Conservation (phyloP, 116 monocot species). For the Cymodocea nodosa region DNA sequence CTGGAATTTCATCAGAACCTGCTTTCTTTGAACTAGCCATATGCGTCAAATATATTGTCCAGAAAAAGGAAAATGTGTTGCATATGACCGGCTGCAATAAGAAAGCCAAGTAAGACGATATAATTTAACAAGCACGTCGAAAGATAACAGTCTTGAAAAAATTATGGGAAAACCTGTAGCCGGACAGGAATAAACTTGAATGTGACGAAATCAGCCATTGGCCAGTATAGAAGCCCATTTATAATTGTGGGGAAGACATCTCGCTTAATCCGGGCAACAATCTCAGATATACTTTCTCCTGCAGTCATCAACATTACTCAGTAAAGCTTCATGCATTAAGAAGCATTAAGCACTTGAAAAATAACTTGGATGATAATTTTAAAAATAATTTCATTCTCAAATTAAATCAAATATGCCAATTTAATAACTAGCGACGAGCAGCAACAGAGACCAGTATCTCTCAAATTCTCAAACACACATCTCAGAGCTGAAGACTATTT, state of each 20-base stretch:
- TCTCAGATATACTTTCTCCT: slow-evolving; percentile 62
- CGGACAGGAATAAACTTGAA: slow-evolving; percentile 66
- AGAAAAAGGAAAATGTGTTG: slow-evolving; percentile 77
- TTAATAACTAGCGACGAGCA: too few species aligned
- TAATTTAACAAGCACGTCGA: background rate
- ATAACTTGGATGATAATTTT: too few species aligned
- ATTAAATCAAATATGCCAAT: too few species aligned
- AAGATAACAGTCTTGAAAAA: background rate
- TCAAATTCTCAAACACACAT: too few species aligned
- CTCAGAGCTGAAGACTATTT: too few species aligned
- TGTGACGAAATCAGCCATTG: slow-evolving; percentile 72
- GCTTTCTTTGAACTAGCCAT: slow-evolving; percentile 49
- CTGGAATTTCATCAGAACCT: slow-evolving; percentile 7
- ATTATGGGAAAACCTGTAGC: slow-evolving; percentile 43
- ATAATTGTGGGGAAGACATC: slow-evolving; percentile 57
- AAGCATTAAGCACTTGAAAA: too few species aligned
- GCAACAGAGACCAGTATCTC: too few species aligned
- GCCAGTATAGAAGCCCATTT: slow-evolving; percentile 68
- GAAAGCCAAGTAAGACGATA: background rate
- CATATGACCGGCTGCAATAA: slow-evolving; percentile 55
- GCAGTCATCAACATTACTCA: background rate
- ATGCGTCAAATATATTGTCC: slow-evolving; percentile 87
- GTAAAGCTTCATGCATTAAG: too few species aligned
- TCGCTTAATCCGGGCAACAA: slow-evolving; percentile 64
- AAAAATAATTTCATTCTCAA: too few species aligned